Evolutionary conservation across 495 filamentous ascomycete genomes (phyloP).

Genomic region (Chaetomium fimeti): DNA sequence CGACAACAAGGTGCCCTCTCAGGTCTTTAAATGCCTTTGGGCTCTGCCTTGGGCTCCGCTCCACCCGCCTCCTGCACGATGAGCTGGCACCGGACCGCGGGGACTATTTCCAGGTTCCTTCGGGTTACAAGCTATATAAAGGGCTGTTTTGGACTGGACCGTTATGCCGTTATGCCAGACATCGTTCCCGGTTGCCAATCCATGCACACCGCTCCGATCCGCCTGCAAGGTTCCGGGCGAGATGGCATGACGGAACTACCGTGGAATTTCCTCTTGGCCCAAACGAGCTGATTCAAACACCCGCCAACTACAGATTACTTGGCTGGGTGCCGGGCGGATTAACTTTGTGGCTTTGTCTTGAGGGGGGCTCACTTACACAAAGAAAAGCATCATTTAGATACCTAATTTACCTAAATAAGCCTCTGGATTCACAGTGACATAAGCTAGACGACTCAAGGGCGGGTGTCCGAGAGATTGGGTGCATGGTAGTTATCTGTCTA

Average conservation of each 20-base stretch:
- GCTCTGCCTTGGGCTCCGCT: constrained; percentile 25
- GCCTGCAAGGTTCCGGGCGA: constrained; percentile 20
- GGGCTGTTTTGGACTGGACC: constrained; percentile 24
- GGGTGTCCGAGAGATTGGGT: no score
- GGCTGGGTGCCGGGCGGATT: neutral
- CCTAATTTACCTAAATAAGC: no score
- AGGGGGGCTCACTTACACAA: no score
- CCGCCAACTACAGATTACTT: neutral
- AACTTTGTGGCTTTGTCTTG: neutral
- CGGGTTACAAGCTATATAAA: constrained; percentile 35
- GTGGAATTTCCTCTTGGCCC: neutral
- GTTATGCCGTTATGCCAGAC: constrained; percentile 26
- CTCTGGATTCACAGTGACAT: no score
- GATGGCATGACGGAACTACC: constrained; percentile 2
- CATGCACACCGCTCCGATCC: constrained; percentile 22
- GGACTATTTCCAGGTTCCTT: constrained; percentile 29
- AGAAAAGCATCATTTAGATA: no score
- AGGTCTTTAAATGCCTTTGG: constrained; percentile 31
- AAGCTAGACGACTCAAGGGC: no score
- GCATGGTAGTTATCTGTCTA: no score
- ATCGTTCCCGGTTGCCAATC: neutral
- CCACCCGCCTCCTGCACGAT: constrained; percentile 41
- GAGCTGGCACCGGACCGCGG: constrained; percentile 38
- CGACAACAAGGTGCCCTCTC: neutral
- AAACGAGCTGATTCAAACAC: neutral